Evolutionary conservation across 2,329 filamentous ascomycete genomes (phyloP).

Genomic region (Pseudogymnoascus destructans): DNA sequence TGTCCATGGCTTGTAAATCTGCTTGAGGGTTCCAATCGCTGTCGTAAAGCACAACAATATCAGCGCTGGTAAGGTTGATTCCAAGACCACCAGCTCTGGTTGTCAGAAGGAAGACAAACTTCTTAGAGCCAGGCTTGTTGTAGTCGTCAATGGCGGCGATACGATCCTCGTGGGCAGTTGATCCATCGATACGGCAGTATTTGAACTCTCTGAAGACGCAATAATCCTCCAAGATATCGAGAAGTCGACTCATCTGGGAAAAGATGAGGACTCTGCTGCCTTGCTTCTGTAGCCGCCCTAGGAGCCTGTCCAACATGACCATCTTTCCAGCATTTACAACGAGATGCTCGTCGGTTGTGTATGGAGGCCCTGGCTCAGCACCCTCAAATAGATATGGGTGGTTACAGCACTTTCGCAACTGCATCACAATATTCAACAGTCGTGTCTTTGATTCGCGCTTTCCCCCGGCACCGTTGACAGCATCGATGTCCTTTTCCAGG

Average conservation of each 20-base stretch:
- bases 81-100: slow-evolving; percentile 91
- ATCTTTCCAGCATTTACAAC: slow-evolving; percentile 93
- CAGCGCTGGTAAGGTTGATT: slow-evolving; percentile 89
- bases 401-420: slow-evolving; percentile 96
- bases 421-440: slow-evolving; percentile 97
- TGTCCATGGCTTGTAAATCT: slow-evolving; percentile 97
- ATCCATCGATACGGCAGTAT: slow-evolving; percentile 94
- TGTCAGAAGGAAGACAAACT: slow-evolving; percentile 90
- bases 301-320: slow-evolving; percentile 86
- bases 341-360: slow-evolving; percentile 94
- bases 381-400: slow-evolving; percentile 97
- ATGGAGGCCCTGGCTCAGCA: slow-evolving; percentile 90
- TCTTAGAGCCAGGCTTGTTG: slow-evolving; percentile 90
- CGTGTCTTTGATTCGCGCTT: slow-evolving; percentile 97
- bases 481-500: slow-evolving; percentile 96
- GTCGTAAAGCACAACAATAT: slow-evolving; percentile 93
- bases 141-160: slow-evolving; percentile 97
- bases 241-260: slow-evolving; percentile 94
- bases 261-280: slow-evolving; percentile 97
- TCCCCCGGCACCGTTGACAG: slow-evolving; percentile 89
- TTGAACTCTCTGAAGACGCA: slow-evolving; percentile 91
- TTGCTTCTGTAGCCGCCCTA: slow-evolving; percentile 69
- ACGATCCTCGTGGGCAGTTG: slow-evolving; percentile 93
- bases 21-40: slow-evolving; percentile 99
- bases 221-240: slow-evolving; percentile 97